Percentiles rank a stretch among this genome's conserved stretches.
These are phyloP conservation scores for Phytopythium oedochilum DNA, from an alignment of 352 stramenopile genomes.

Conservation along the genomic window DNA sequence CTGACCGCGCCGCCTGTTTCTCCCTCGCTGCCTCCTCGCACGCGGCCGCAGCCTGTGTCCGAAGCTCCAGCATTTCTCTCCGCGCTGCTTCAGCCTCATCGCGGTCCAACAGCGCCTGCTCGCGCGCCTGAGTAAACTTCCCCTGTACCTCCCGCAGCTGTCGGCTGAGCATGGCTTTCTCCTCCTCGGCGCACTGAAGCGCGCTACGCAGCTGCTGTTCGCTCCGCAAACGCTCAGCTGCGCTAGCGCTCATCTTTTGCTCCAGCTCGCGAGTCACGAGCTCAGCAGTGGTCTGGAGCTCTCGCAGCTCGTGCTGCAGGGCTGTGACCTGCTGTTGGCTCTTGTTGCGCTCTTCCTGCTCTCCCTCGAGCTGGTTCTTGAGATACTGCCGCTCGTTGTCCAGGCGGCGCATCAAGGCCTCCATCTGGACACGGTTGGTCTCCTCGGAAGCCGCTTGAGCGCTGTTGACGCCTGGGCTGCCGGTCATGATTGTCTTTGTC, in stretches of 20 bases:
- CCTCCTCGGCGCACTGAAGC: conserved; percentile 45
- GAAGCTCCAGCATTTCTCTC: conserved; percentile 43
- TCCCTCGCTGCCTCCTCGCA: conserved; percentile 55
- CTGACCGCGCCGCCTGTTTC: conserved; percentile 38
- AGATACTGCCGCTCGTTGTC: conserved; percentile 82
- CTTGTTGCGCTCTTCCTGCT: conserved; percentile 42
- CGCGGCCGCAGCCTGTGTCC: conserved; percentile 29
- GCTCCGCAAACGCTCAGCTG: conserved; percentile 18
- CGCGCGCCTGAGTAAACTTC: conserved; percentile 49
- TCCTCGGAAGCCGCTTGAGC: conserved; percentile 72
- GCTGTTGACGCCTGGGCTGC: conserved; percentile 12
- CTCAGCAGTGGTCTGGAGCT: conserved; percentile 33
- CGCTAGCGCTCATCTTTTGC: conserved; percentile 30
- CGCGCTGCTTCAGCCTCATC: conserved; percentile 58
- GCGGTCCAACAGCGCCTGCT: conserved; percentile 54
- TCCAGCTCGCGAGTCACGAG: conserved; percentile 29
- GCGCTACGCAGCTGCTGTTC: conserved; percentile 36
- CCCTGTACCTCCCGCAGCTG: conserved; percentile 58
- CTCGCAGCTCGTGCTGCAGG: conserved; percentile 40
- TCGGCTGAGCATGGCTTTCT: conserved; percentile 35
- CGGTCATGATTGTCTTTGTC: conserved; percentile 28
- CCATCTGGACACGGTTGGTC: conserved; percentile 72
- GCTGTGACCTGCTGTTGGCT: conserved; percentile 28
- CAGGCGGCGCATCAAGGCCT: conserved; percentile 62
- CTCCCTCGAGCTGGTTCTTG: conserved; percentile 66